phyloP scores from a whole-genome alignment of 192 early-diverging fungal genomes.

The Backusella liffmaniae region DNA sequence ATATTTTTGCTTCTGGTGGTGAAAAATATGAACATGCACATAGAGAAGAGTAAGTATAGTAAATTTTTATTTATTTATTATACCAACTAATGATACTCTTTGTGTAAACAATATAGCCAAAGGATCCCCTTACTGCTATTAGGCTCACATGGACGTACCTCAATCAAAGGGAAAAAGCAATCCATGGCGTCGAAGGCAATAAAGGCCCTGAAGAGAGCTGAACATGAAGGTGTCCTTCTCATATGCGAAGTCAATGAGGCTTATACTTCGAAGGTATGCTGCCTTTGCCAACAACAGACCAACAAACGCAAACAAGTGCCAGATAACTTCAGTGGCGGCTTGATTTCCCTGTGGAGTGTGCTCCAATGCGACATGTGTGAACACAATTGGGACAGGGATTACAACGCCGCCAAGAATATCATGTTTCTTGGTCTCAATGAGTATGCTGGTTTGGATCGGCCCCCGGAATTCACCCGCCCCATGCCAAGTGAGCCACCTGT shows the following conservation, averaged over 20 bases:
- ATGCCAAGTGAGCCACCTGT: too few relatives aligned
- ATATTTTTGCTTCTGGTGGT: too few relatives aligned
- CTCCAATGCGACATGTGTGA: neutral
- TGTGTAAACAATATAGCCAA: neutral
- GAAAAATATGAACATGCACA: too few relatives aligned
- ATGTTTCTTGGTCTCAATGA: too few relatives aligned
- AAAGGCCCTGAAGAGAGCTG: neutral
- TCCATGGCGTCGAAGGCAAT: neutral
- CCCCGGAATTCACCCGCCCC: too few relatives aligned
- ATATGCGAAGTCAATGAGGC: neutral
- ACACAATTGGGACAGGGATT: neutral
- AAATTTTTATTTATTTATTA: too few relatives aligned
- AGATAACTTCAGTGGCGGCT: neutral
- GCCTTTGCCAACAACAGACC: neutral
- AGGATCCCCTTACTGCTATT: neutral
- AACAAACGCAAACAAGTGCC: neutral
- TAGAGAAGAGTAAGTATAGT: too few relatives aligned
- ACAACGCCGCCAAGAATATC: neutral
- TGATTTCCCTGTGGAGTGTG: neutral
- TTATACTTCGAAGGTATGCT: neutral
- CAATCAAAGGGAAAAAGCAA: neutral
- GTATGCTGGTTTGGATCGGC: too few relatives aligned
- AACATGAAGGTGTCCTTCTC: neutral
- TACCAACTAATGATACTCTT: too few relatives aligned
- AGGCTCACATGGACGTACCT: neutral